phyloP scores from a whole-genome alignment of 2,329 filamentous ascomycete genomes.

The Fusarium sp. region DNA sequence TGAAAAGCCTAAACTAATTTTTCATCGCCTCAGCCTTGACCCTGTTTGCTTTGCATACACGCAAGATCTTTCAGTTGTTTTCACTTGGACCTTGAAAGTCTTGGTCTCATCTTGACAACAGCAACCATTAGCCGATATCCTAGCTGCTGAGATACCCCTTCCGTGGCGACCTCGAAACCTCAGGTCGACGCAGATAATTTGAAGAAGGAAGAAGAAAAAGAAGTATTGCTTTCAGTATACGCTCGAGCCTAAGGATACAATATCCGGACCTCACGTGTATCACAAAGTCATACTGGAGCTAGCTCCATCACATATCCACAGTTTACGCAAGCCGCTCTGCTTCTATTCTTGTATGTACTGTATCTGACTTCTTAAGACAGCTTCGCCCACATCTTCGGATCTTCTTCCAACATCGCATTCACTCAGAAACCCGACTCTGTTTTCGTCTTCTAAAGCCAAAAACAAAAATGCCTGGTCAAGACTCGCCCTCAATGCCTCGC shows the following conservation, averaged over 20 bases:
- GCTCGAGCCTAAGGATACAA: background rate
- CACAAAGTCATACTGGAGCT: conserved; percentile 22
- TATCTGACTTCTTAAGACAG: conserved; percentile 27
- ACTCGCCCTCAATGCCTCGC: conserved; percentile 56
- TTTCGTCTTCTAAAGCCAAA: background rate
- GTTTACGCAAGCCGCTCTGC: conserved; percentile 39
- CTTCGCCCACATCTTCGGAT: background rate
- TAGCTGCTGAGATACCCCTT: background rate
- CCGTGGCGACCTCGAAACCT: background rate
- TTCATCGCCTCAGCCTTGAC: background rate
- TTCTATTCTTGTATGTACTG: conserved; percentile 34
- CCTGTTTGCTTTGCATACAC: background rate
- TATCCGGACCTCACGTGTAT: conserved; percentile 13
- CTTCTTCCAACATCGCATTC: conserved; percentile 5
- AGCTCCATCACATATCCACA: conserved; percentile 38
- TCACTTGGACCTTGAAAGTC: background rate
- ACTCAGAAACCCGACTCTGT: conserved; percentile 11
- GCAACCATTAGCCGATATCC: background rate
- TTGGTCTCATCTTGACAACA: background rate
- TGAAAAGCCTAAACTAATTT: background rate
- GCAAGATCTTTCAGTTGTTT: conserved; percentile 18
- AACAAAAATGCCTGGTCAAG: conserved; percentile 49
- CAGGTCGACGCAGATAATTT: conserved; percentile 6
- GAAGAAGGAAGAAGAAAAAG: background rate
- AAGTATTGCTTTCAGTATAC: conserved; percentile 15